phyloP scores from a whole-genome alignment of 1,139 yeast genomes.

The Protomyces macrosporus region DNA sequence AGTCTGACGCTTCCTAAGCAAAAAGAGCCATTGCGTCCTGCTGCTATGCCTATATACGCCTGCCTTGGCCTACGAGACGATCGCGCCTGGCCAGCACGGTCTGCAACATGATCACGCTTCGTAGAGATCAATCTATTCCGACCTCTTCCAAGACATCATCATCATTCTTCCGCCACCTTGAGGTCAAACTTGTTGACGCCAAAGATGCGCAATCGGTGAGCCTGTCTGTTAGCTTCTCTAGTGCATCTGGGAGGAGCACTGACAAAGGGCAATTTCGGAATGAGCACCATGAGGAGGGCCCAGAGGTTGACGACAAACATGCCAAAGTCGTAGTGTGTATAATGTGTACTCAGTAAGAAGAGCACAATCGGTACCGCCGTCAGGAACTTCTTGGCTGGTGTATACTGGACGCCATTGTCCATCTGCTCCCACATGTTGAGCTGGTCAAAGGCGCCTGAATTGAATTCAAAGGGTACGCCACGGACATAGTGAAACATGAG shows the following conservation, averaged over 20 bases:
- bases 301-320: slow-evolving; percentile 73
- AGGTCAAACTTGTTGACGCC: slow-evolving; percentile 30
- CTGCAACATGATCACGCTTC: too few relatives aligned
- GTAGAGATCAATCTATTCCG: too few relatives aligned
- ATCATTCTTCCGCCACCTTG: slow-evolving; percentile 17
- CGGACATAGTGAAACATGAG: slow-evolving; percentile 95
- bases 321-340: slow-evolving; percentile 74
- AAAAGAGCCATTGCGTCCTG: not conserved
- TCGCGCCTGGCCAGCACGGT: too few relatives aligned
- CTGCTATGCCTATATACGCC: not conserved
- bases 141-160: not conserved
- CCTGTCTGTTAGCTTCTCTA: slow-evolving; percentile 6
- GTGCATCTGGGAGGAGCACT: not conserved
- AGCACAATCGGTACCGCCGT: slow-evolving; percentile 84
- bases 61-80: too few relatives aligned
- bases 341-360: slow-evolving; percentile 83
- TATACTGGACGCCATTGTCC: slow-evolving; percentile 93
- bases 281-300: slow-evolving; percentile 73
- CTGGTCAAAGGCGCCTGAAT: slow-evolving; percentile 92
- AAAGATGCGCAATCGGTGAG: slow-evolving; percentile 29
- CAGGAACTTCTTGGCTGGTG: slow-evolving; percentile 90
- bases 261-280: slow-evolving; percentile 73
- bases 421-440: slow-evolving; percentile 99
- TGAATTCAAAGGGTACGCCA: slow-evolving; percentile 95
- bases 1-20: not conserved